Percentiles rank a stretch among this genome's conserved stretches.
Evolutionary conservation across 805 yeast genomes (phyloP).

Genomic region (Kazachstania bromeliacearum): DNA sequence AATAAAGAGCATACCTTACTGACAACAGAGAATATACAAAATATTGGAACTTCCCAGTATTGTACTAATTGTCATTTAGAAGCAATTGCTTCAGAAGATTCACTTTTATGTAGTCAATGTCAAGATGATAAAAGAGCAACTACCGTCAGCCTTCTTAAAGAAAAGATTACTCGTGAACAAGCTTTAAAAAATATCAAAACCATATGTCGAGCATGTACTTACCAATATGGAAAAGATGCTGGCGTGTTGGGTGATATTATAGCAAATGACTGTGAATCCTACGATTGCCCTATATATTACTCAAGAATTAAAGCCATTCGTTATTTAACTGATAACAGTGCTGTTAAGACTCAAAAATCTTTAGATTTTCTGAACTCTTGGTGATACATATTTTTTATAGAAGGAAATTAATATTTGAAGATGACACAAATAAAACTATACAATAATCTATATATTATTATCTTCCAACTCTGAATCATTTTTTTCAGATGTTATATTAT

Average conservation of each 20-base stretch:
- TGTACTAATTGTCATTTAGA: slow-evolving; percentile 10
- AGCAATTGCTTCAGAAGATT: slow-evolving; percentile 1
- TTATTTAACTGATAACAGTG: slow-evolving; percentile 18
- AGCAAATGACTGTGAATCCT: slow-evolving; percentile 40
- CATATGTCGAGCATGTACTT: slow-evolving; percentile 33
- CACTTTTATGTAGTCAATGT: slow-evolving; percentile 31
- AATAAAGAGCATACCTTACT: slow-evolving; percentile 3
- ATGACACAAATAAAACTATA: no score
- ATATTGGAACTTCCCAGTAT: slow-evolving; percentile 9
- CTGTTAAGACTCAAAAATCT: slow-evolving; percentile 5
- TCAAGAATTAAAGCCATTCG: slow-evolving; percentile 37
- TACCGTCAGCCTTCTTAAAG: slow-evolving; percentile 23
- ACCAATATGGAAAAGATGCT: slow-evolving; percentile 18
- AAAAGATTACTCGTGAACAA: slow-evolving; percentile 5
- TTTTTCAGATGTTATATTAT: no score
- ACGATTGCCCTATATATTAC: slow-evolving; percentile 57
- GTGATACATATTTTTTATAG: slow-evolving; percentile 9
- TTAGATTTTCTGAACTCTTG: slow-evolving; percentile 15
- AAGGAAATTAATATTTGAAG: no score
- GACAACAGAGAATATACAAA: slow-evolving; percentile 4
- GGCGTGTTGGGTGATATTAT: slow-evolving; percentile 26
- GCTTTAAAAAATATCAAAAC: slow-evolving; percentile 20
- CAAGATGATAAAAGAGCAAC: slow-evolving; percentile 30
- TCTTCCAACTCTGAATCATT: no score
- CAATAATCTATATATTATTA: no score